Conservation (phyloP, 139 green algal species). For the Picochlorum sp. region DNA sequence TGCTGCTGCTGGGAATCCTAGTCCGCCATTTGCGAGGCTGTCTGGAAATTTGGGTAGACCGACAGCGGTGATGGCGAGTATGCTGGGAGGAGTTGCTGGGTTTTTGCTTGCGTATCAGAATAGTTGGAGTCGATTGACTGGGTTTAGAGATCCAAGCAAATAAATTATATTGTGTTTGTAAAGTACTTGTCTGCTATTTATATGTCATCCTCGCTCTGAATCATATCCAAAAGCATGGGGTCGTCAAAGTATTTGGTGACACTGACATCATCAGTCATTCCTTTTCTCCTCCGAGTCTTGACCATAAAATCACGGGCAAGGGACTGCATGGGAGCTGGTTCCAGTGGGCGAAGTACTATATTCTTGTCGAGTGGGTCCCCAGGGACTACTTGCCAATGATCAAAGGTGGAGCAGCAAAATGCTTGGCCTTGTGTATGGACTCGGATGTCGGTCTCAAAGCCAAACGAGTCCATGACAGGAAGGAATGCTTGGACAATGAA, state of each 20-base stretch:
- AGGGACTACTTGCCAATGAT: slow-evolving; percentile 93
- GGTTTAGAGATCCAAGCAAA: slow-evolving; percentile 6
- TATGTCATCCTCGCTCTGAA: slow-evolving; percentile 59
- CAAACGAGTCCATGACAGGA: slow-evolving; percentile 93
- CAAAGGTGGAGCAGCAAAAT: slow-evolving; percentile 91
- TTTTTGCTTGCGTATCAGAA: slow-evolving; percentile 36
- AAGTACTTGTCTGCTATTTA: too few species aligned
- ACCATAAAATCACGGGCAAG: slow-evolving; percentile 91
- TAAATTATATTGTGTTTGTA: too few species aligned
- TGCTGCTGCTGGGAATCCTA: slow-evolving; percentile 21
- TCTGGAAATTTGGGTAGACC: slow-evolving; percentile 20
- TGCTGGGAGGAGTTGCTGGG: slow-evolving; percentile 17
- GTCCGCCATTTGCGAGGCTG: slow-evolving; percentile 14
- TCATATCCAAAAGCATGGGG: slow-evolving; percentile 87
- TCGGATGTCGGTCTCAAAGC: slow-evolving; percentile 97
- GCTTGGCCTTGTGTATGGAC: slow-evolving; percentile 97
- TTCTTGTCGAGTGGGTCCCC: slow-evolving; percentile 82
- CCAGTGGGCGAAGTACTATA: slow-evolving; percentile 87
- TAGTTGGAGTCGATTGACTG: slow-evolving; percentile 20
- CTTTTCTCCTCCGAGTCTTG: slow-evolving; percentile 87
- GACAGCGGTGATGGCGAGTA: not conserved
- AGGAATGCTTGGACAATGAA: slow-evolving; percentile 88
- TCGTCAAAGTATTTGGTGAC: slow-evolving; percentile 98
- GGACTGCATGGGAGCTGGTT: slow-evolving; percentile 51
- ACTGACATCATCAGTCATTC: slow-evolving; percentile 96